These are phyloP conservation scores for Leishmania braziliensis DNA, from an alignment of 208 protist genomes.

Conservation along the genomic window DNA sequence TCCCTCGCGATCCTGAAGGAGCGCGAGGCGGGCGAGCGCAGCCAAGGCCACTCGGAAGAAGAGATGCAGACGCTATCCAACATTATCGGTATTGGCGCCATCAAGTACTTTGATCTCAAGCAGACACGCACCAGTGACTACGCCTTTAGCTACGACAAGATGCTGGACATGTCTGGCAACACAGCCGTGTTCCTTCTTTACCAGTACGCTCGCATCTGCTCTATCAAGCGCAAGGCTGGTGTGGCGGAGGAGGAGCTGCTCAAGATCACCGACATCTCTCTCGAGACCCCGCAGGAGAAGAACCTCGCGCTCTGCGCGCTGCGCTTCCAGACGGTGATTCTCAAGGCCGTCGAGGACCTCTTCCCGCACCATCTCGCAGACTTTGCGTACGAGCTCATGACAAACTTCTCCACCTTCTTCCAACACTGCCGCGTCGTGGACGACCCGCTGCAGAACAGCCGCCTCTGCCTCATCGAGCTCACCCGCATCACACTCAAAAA, in stretches of 20 bases:
- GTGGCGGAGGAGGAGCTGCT: constrained; percentile 65
- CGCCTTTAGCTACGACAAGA: constrained; percentile 96
- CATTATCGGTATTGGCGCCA: constrained; percentile 93
- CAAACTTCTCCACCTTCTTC: constrained; percentile 96
- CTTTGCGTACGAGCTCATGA: constrained; percentile 95
- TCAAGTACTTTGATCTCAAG: constrained; percentile 98
- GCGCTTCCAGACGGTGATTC: constrained; percentile 88
- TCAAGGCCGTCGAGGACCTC: constrained; percentile 90
- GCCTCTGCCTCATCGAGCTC: constrained; percentile 92
- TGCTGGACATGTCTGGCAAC: constrained; percentile 97
- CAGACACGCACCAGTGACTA: constrained; percentile 95
- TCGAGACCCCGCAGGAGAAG: constrained; percentile 85
- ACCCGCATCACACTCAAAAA: constrained; percentile 89
- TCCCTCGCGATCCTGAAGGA: constrained; percentile 82
- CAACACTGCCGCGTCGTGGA: constrained; percentile 91
- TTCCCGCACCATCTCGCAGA: constrained; percentile 95
- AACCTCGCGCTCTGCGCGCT: constrained; percentile 83
- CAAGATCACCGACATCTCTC: constrained; percentile 58
- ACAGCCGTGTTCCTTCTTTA: constrained; percentile 98
- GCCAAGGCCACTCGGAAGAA: constrained; percentile 82
- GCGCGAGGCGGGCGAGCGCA: constrained; percentile 74
- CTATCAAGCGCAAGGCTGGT: constrained; percentile 92
- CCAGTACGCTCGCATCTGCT: constrained; percentile 96
- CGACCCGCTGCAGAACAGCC: constrained; percentile 80
- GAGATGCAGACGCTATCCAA: constrained; percentile 84